These are phyloP conservation scores for Silene latifolia DNA, from an alignment of 148 eudicot genomes.

Conservation along the genomic window DNA sequence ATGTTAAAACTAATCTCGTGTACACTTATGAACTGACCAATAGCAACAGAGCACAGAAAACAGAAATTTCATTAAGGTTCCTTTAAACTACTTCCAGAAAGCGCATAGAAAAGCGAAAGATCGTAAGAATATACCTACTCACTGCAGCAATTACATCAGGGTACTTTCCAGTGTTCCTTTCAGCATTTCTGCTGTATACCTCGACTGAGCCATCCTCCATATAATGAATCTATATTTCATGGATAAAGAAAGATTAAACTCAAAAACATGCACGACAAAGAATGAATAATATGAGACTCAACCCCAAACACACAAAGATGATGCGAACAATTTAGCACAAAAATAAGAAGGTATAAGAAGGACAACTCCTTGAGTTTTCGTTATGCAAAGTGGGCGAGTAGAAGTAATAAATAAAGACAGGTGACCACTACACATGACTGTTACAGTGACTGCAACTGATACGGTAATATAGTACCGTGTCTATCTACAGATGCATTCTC, in stretches of 20 bases:
- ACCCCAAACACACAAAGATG: neutral
- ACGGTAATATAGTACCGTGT: too few species aligned
- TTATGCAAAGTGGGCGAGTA: neutral
- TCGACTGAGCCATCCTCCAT: constrained; percentile 88
- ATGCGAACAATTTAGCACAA: neutral
- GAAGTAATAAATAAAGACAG: neutral
- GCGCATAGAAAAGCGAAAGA: neutral
- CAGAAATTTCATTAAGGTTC: neutral
- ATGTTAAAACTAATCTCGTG: neutral
- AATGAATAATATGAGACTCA: neutral
- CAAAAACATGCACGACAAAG: neutral
- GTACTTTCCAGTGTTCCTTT: constrained; percentile 83
- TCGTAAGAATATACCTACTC: constrained; percentile 41
- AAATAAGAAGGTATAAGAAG: neutral
- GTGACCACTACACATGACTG: neutral
- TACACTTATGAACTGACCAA: neutral
- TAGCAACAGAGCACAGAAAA: neutral
- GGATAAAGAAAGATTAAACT: constrained; percentile 3
- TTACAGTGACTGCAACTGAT: neutral
- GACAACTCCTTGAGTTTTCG: neutral
- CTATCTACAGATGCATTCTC: too few species aligned
- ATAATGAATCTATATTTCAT: constrained; percentile 63
- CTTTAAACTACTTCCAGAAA: neutral
- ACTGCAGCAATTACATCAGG: constrained; percentile 76
- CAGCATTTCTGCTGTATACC: constrained; percentile 95